Evolutionary conservation across 768 basidiomycete genomes (phyloP), one percentile per base, ranked within the genome.

Genomic region (Mrakia blollopis): DNA sequence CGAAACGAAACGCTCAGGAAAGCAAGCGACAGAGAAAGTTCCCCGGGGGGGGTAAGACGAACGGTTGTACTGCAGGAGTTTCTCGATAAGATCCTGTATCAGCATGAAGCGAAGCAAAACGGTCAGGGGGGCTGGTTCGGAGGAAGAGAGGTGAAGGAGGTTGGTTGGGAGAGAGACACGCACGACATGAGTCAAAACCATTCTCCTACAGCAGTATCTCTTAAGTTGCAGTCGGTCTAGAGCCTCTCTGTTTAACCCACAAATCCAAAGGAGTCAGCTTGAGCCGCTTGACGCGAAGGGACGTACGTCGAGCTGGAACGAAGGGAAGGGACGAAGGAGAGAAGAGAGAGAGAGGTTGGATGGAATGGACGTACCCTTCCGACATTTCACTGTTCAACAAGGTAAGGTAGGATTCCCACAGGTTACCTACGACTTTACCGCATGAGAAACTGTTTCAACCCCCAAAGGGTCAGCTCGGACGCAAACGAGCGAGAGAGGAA

Each of bases 361-460:
- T 44, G 10, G 44, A 44, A 71, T n/a, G 41, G 25, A 37, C 65
- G 16, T 37, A 95, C 95, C 94, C 94, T 87, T 98, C 95, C 79
- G 88, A 89, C 85, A 89, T 88, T 80, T 92, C 94, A 76, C 88
- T 88, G 50, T 90, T 88, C 78, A 97, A 86, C 61, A 95, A 85
- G 81, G 91, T 89, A 52, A 97, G 85, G 83, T 97, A 98, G 30
- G 88, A 87, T 76, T 89, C 91, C 95, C 96, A 98, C 80, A 97
- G 92, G 86, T 98, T 93, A 68, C 96, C 94, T 60, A 98, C 91
- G 79, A 98, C 94, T 84, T 98, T 98, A 63, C 96, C 96, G 82
- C 94, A 96, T 23, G 94, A 93, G 82, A 97, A 97, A 80, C 94
- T 77, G 71, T 1, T 23, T 3, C 23, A 32, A 32, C n/a, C 25